These are phyloP conservation scores for Ustilago bromivora DNA, from an alignment of 1,284 basidiomycete species.

Conservation along the genomic window DNA sequence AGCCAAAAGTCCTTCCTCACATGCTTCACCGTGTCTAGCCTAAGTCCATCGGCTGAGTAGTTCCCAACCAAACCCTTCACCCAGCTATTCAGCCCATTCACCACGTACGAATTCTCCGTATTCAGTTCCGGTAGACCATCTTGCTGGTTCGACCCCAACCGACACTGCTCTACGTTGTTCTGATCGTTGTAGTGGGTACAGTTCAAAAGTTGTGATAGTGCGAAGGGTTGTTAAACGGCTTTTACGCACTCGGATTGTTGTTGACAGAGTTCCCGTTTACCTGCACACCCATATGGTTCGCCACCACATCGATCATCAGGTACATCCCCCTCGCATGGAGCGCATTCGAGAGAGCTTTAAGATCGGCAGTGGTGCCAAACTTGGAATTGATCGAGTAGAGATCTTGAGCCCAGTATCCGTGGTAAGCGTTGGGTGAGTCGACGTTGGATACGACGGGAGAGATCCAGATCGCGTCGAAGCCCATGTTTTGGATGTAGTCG, in stretches of 20 bases:
- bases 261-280: conserved; percentile 13
- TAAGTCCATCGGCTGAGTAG: conserved; percentile 78
- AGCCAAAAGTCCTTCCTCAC: conserved; percentile 79
- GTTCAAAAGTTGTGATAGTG: conserved; percentile 75
- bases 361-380: conserved; percentile 79
- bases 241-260: conserved; percentile 11
- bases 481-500: conserved; percentile 81
- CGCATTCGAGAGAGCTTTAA: conserved; percentile 77
- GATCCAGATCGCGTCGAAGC: conserved; percentile 79
- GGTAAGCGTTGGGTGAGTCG: conserved; percentile 77
- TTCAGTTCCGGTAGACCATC: conserved; percentile 80
- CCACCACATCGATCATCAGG: conserved; percentile 82
- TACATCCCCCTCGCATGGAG: conserved; percentile 79
- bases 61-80: conserved; percentile 76
- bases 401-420: conserved; percentile 74
- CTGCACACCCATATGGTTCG: conserved; percentile 76
- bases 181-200: conserved; percentile 71
- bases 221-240: conserved; percentile 69
- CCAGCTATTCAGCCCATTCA: conserved; percentile 76
- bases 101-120: conserved; percentile 76
- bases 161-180: conserved; percentile 78
- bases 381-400: conserved; percentile 76
- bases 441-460: conserved; percentile 77
- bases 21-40: conserved; percentile 80
- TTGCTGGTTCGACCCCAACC: conserved; percentile 77